A percentile compares a stretch with the other conserved stretches of the same genome.
These are phyloP conservation scores for Geranium rotundifolium DNA, from an alignment of 345 rosid species.

Conservation along the genomic window DNA sequence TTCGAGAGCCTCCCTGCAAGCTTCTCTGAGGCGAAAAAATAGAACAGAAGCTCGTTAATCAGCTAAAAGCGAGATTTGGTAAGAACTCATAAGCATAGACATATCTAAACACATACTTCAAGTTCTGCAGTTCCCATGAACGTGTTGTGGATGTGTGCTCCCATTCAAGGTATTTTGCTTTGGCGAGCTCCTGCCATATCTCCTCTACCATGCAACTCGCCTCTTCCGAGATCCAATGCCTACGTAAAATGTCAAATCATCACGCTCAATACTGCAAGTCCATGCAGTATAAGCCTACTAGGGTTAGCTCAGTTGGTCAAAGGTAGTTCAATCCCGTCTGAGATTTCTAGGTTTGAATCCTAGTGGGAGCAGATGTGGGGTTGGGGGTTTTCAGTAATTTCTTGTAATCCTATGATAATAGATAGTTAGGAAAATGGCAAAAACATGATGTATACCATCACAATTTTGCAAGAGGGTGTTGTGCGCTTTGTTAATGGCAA, in stretches of 20 bases:
- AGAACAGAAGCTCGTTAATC: background rate
- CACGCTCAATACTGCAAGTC: background rate
- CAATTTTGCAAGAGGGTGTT: too few relatives aligned
- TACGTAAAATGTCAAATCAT: constrained; percentile 6
- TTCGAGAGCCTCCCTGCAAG: constrained; percentile 65
- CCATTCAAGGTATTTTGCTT: constrained; percentile 79
- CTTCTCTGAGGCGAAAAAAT: constrained; percentile 41
- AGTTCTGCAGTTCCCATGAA: constrained; percentile 62
- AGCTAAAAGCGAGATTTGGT: too few relatives aligned
- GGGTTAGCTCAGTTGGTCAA: too few relatives aligned
- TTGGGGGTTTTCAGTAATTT: too few relatives aligned
- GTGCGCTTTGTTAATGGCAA: too few relatives aligned
- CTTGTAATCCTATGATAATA: too few relatives aligned
- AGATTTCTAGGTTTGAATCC: too few relatives aligned
- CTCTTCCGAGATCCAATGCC: constrained; percentile 87
- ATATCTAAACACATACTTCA: constrained; percentile 50
- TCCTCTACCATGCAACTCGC: constrained; percentile 69
- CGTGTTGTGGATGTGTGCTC: constrained; percentile 50
- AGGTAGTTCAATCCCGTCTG: too few relatives aligned
- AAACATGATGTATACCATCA: too few relatives aligned
- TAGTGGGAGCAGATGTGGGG: too few relatives aligned
- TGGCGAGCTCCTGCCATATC: constrained; percentile 84
- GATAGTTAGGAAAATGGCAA: too few relatives aligned
- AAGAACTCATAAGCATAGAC: background rate
- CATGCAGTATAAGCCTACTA: too few relatives aligned